Base-by-base conservation (phyloP, 495 filamentous ascomycete genomes). In the Xeromyces bisporus region DNA sequence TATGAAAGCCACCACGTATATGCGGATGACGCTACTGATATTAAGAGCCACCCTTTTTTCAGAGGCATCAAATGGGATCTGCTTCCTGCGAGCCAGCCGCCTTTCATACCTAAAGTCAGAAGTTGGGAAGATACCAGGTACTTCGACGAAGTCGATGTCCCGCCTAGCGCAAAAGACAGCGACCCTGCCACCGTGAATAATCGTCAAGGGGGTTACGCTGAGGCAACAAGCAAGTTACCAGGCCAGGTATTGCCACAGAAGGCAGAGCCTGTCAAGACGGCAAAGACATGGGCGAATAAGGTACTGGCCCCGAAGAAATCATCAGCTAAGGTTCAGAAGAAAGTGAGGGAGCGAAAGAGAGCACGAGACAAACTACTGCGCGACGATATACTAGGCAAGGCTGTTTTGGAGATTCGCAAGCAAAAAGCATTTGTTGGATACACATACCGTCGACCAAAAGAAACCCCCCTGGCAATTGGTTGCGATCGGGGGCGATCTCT, bases 361-460 rank as follows among this genome's bases (percentile, higher is more conserved):
- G 69, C 86, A 2, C 62, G 83, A 7, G 87, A 96, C 41, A 73
- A 72, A 44, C 51, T 93, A 32, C 53, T 96, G 27, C 55, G 86
- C 21, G 87, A 96, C 48, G 60, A 59, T 24, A 50, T 60, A 9
- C 62, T 75, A 2, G 70, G 66, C 7, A 61, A 56, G 32, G 66
- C 64, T 12, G 82, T 73, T 1, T 53, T 96, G 41, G 77, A 85
- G 33, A 64, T 86, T 33, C 67, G 87, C 36, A 85, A 84, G 49
- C 68, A 58, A 52, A 77, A 67, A 7, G 82, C 82, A 1, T 93
- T 93, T 52, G 48, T 85, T 31, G 86, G 87, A n/a, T 96, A 96
- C 50, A 84, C 80, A 8, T 93, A 84, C 50, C 69, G 73, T 10
- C 59, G 72, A 31, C 73, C 73, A 3, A 63, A 60, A 36, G 44